Evolutionary conservation across 129 eudicot species (phyloP), one percentile per base, ranked within the genome.

Genomic region (Ambrosia trifida): DNA sequence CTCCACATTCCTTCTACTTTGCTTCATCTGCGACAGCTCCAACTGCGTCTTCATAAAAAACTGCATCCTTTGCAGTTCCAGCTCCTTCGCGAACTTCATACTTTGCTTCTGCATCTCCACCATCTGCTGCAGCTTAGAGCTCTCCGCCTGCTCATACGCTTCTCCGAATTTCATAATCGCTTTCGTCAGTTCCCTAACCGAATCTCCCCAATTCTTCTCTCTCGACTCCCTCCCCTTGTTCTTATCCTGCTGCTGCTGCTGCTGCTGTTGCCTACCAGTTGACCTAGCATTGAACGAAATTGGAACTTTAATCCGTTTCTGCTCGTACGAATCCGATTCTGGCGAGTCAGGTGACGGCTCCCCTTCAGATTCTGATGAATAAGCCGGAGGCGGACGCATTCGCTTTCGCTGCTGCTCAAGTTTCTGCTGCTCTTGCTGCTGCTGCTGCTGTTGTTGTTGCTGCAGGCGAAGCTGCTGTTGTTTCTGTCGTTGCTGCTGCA

Each of bases 41-140:
- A 91, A 52, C 40, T 88, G 96, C 9, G 90, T 88, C 73, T 88
- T 86, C 88, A 85, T 88, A 61, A 92, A 84, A 57, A 84, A 86
- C 86, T 91, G 86, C 94, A 85, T 85, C 62, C 90, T 84, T 75
- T 84, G 95, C 83, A 83, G 53, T 74, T 83, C 97, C 64, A 86
- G 65, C 64, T 86, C 96, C 76, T 83, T 91, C 0, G 89, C 81
- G 64, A 92, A 92, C 76, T 88, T 84, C 94, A 85, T 85, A 72
- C 90, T 83, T 75, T 82, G 95, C 75, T 89, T 89, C 86, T 89
- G 91, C 91, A 89, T 83, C 79, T 89, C 92, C 81, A 86, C 86
- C 80, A 86, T 56, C 61, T 89, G 96, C 70, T 86, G 87, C 81
- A 89, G 66, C 83, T 89, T 89, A 2, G 82, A 72, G 66, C 81